phyloP scores from a whole-genome alignment of 176 grass and related monocot species.

The Dendrocalamus sinicus region DNA sequence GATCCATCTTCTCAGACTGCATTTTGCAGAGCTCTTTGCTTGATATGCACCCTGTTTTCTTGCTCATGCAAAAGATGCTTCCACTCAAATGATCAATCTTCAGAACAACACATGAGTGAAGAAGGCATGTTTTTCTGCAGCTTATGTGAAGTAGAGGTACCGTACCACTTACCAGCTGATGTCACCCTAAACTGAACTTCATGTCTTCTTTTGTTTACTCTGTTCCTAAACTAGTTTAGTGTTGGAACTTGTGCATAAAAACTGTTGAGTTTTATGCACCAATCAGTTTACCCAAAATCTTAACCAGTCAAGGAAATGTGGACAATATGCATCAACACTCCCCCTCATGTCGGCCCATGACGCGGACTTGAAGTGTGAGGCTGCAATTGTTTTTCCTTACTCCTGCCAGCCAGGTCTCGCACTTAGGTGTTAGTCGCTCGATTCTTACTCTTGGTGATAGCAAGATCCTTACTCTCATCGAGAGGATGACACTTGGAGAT shows the following conservation, averaged over 20 bases:
- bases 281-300: background rate
- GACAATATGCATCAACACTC: background rate
- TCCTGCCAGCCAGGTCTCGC: background rate
- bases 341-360: background rate
- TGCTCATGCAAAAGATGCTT: conserved; percentile 54
- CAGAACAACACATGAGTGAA: conserved; percentile 62
- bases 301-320: background rate
- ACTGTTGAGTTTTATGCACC: background rate
- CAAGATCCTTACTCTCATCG: too few species aligned
- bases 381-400: background rate
- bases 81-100: conserved; percentile 52
- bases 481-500: too few species aligned
- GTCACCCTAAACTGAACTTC: background rate
- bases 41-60: conserved; percentile 50
- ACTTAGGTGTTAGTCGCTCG: too few species aligned
- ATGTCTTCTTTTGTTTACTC: background rate
- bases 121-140: conserved; percentile 85
- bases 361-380: background rate
- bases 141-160: conserved; percentile 82
- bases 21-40: conserved; percentile 32
- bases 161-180: background rate
- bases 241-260: background rate
- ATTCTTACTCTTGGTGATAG: too few species aligned
- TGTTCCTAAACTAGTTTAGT: background rate
- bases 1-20: conserved; percentile 37